These are phyloP conservation scores for Exophiala dermatitidis DNA, from an alignment of 2,329 filamentous ascomycete species.

Conservation along the genomic window DNA sequence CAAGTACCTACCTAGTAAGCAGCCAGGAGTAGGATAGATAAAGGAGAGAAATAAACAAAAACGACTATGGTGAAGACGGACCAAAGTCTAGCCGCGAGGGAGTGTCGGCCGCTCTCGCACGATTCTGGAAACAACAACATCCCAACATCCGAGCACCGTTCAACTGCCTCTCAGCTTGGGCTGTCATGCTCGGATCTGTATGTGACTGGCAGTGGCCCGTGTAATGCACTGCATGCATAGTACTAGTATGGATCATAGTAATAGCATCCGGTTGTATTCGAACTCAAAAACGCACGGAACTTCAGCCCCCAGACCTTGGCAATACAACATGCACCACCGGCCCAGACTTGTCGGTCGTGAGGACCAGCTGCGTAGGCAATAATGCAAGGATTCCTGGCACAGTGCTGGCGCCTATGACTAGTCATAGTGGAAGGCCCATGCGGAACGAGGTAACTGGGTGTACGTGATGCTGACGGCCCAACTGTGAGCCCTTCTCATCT, in stretches of 20 bases:
- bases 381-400: too few relatives aligned
- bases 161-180: neutral
- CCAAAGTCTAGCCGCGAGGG: neutral
- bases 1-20: too few relatives aligned
- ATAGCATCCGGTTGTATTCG: neutral
- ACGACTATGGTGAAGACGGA: neutral
- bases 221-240: too few relatives aligned
- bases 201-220: too few relatives aligned
- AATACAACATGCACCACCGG: neutral
- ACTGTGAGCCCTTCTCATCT: too few relatives aligned
- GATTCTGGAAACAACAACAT: neutral
- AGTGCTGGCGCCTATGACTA: too few relatives aligned
- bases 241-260: too few relatives aligned
- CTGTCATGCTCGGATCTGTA: neutral
- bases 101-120: neutral
- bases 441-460: too few relatives aligned
- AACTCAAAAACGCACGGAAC: neutral
- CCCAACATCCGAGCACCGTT: neutral
- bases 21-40: neutral
- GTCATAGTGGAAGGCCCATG: too few relatives aligned
- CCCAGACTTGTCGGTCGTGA: too few relatives aligned
- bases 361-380: too few relatives aligned
- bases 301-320: neutral
- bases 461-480: too few relatives aligned
- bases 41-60: neutral